phyloP scores from a whole-genome alignment of 106 monocot genomes.

The Alisma plantagoaquatica region DNA sequence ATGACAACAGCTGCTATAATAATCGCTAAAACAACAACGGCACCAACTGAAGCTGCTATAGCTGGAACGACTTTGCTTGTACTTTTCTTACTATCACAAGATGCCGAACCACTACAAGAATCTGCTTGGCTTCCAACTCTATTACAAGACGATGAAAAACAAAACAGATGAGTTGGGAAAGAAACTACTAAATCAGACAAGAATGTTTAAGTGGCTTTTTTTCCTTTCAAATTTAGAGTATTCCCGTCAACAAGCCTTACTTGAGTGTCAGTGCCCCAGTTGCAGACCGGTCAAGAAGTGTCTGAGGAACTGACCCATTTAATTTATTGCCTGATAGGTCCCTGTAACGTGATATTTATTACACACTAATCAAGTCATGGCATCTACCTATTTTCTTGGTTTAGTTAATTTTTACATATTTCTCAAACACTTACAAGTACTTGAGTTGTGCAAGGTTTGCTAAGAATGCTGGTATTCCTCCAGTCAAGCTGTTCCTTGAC shows the following conservation, averaged over 20 bases:
- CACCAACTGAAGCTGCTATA: not conserved
- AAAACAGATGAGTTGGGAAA: too few species aligned
- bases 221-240: too few species aligned
- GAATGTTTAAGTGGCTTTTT: too few species aligned
- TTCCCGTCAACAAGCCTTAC: too few species aligned
- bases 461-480: not conserved
- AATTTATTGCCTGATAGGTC: not conserved
- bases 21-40: not conserved
- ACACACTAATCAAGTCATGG: not conserved
- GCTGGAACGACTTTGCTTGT: not conserved
- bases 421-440: slow-evolving; percentile 7
- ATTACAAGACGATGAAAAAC: too few species aligned
- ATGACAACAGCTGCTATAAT: not conserved
- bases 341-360: not conserved
- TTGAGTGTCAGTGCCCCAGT: not conserved
- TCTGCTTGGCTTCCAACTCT: too few species aligned
- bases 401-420: too few species aligned
- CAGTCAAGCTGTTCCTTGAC: too few species aligned
- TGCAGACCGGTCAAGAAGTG: not conserved
- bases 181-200: too few species aligned
- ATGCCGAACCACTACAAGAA: not conserved
- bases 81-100: not conserved
- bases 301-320: not conserved
- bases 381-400: not conserved
- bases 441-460: not conserved